Percentiles rank a stretch among this genome's conserved stretches.
Evolutionary conservation across 345 rosid species (phyloP).

Genomic region (Brassica cretica): DNA sequence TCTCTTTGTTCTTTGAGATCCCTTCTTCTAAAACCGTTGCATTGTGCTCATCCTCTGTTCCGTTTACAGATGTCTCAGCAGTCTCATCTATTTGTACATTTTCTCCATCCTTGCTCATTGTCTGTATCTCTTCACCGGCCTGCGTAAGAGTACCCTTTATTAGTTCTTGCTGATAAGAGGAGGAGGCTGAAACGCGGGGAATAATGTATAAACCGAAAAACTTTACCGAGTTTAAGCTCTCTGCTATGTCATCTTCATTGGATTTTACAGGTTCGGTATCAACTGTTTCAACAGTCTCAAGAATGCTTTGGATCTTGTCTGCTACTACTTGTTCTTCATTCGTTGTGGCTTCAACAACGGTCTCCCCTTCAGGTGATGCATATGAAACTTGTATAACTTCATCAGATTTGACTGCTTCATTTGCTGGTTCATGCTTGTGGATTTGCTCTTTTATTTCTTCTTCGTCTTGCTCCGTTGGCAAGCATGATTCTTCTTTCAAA

Average conservation of each 20-base stretch:
- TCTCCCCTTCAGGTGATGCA: constrained; percentile 16
- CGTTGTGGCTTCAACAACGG: constrained; percentile 9
- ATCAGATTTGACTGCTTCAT: constrained; percentile 25
- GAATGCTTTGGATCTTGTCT: constrained; percentile 6
- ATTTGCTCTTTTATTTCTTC: constrained; percentile 12
- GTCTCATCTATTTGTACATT: background rate
- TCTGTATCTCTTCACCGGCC: constrained; percentile 35
- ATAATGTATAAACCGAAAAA: background rate
- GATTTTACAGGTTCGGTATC: background rate
- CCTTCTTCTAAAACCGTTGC: constrained; percentile 6
- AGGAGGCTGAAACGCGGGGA: background rate
- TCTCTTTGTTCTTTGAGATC: background rate
- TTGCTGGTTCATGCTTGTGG: constrained; percentile 15
- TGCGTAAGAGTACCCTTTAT: constrained; percentile 17
- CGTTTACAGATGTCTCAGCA: constrained; percentile 25
- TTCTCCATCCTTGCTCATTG: background rate
- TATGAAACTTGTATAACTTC: constrained; percentile 16
- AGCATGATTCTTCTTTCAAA: constrained; percentile 7
- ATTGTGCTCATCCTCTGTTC: constrained; percentile 13
- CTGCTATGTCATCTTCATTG: background rate
- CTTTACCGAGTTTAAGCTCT: constrained; percentile 11
- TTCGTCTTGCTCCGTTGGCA: background rate
- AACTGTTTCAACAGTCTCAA: background rate
- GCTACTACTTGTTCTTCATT: constrained; percentile 11
- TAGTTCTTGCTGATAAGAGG: background rate